Percentiles rank a stretch among this genome's conserved stretches.
Conservation (phyloP, 163 green algal genomes). For the Chlamydomonas reinhardtii region DNA sequence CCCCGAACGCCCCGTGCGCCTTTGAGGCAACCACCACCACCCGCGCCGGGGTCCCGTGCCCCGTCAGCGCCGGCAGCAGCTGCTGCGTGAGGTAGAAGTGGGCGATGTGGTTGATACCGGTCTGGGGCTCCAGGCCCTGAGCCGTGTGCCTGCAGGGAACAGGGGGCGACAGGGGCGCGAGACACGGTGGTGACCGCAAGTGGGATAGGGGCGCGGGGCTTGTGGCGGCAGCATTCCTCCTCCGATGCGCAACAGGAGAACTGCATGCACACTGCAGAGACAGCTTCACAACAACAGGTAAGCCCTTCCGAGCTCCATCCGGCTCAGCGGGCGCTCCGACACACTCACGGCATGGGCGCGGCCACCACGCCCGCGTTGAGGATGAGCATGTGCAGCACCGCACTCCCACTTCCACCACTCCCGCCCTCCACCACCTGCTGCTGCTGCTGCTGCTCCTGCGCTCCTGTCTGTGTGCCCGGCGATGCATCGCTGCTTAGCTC, state of each 20-base stretch:
- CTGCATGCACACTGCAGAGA: no score
- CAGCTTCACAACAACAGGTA: no score
- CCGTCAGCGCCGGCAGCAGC: constrained; percentile 68
- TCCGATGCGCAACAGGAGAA: no score
- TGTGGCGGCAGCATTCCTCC: no score
- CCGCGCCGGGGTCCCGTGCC: constrained; percentile 41
- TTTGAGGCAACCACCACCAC: constrained; percentile 78
- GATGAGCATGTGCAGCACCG: constrained; percentile 59
- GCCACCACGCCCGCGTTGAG: constrained; percentile 65
- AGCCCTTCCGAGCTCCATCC: no score
- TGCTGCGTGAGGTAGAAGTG: constrained; percentile 71
- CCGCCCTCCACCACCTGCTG: no score
- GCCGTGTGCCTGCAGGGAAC: constrained; percentile 56
- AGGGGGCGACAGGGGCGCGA: no score
- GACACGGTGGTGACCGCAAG: no score
- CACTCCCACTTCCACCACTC: background rate
- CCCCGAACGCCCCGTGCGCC: constrained; percentile 73
- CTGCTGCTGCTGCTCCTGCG: no score
- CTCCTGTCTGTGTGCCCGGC: no score
- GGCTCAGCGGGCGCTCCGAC: constrained; percentile 60
- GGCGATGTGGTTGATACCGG: constrained; percentile 80
- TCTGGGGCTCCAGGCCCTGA: constrained; percentile 84
- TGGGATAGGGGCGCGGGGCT: no score
- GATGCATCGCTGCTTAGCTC: no score
- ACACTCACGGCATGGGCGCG: background rate